Evolutionary conservation across 805 yeast species (phyloP).

Genomic region (Lipomyces orientalis): DNA sequence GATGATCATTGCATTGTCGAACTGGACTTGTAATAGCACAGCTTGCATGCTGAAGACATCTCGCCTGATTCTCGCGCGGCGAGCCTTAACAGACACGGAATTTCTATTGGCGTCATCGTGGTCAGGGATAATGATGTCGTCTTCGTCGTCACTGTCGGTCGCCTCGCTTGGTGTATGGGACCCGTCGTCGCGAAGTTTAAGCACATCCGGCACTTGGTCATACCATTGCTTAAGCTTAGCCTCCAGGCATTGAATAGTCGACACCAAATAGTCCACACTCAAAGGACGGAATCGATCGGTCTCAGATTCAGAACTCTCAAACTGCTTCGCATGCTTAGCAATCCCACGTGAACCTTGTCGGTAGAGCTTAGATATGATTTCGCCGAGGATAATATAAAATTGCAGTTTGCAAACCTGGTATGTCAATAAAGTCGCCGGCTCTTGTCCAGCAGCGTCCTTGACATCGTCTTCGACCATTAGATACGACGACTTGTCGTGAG

Average conservation of each 20-base stretch:
- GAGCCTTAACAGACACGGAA: slow-evolving; percentile 8
- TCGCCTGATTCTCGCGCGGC: slow-evolving; percentile 11
- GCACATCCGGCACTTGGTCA: slow-evolving; percentile 15
- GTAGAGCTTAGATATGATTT: slow-evolving; percentile 21
- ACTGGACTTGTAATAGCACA: slow-evolving; percentile 21
- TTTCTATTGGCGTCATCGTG: slow-evolving; percentile 7
- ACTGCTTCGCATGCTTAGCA: background rate
- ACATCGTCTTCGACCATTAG: slow-evolving; percentile 17
- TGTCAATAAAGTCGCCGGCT: slow-evolving; percentile 11
- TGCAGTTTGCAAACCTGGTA: slow-evolving; percentile 22
- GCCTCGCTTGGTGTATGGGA: slow-evolving; percentile 7
- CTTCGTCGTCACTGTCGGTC: slow-evolving; percentile 15
- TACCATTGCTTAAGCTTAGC: slow-evolving; percentile 25
- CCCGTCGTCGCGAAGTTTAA: slow-evolving; percentile 18
- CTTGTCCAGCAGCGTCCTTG: background rate
- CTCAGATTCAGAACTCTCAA: background rate
- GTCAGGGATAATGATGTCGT: slow-evolving; percentile 8
- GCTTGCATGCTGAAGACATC: slow-evolving; percentile 27
- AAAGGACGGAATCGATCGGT: background rate
- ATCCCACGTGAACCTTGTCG: slow-evolving; percentile 9
- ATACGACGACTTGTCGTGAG: slow-evolving; percentile 4
- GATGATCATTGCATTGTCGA: slow-evolving; percentile 29
- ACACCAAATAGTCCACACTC: slow-evolving; percentile 10
- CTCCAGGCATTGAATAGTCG: slow-evolving; percentile 16
- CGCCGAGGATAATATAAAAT: slow-evolving; percentile 24